Conservation (phyloP, 306 rosid genomes). For the Cucurbita argyrosperma region DNA sequence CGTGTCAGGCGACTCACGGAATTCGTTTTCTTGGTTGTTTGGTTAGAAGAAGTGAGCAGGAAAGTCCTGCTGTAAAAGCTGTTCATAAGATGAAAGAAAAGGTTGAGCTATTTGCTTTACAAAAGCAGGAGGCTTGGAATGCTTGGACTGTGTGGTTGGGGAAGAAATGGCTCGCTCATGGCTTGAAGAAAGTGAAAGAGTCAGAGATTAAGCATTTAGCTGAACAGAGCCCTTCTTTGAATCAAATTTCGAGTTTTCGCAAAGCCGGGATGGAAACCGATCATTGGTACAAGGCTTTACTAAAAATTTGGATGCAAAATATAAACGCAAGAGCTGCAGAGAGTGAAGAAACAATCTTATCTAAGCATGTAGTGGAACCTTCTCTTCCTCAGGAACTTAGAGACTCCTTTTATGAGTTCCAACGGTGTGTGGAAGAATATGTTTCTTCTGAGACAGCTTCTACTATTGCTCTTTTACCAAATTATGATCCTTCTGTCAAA, state of each 20-base stretch:
- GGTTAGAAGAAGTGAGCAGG: slow-evolving; percentile 39
- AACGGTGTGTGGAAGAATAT: slow-evolving; percentile 45
- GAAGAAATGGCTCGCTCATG: slow-evolving; percentile 85
- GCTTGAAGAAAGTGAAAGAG: slow-evolving; percentile 83
- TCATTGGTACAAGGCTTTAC: slow-evolving; percentile 76
- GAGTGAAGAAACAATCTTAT: slow-evolving; percentile 48
- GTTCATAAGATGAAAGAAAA: slow-evolving; percentile 82
- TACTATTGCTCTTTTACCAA: slow-evolving; percentile 47
- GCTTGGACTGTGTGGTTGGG: slow-evolving; percentile 52
- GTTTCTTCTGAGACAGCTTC: slow-evolving; percentile 59
- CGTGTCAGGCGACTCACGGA: slow-evolving; percentile 32
- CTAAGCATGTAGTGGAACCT: slow-evolving; percentile 49
- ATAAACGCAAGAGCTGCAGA: slow-evolving; percentile 35
- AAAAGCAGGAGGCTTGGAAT: slow-evolving; percentile 69
- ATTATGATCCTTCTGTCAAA: slow-evolving; percentile 25
- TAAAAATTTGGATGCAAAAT: slow-evolving; percentile 77
- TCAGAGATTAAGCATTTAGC: slow-evolving; percentile 79
- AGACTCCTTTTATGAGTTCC: slow-evolving; percentile 55
- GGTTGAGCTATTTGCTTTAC: slow-evolving; percentile 52
- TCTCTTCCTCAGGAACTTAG: slow-evolving; percentile 60
- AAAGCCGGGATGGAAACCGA: slow-evolving; percentile 91
- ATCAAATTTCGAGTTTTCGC: slow-evolving; percentile 46
- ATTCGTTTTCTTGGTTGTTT: slow-evolving; percentile 51
- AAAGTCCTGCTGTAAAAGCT: slow-evolving; percentile 57
- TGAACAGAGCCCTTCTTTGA: slow-evolving; percentile 32